Percentiles rank a stretch among this genome's conserved stretches.
phyloP scores from a whole-genome alignment of 805 yeast genomes.

The Metschnikowia gelsemii region DNA sequence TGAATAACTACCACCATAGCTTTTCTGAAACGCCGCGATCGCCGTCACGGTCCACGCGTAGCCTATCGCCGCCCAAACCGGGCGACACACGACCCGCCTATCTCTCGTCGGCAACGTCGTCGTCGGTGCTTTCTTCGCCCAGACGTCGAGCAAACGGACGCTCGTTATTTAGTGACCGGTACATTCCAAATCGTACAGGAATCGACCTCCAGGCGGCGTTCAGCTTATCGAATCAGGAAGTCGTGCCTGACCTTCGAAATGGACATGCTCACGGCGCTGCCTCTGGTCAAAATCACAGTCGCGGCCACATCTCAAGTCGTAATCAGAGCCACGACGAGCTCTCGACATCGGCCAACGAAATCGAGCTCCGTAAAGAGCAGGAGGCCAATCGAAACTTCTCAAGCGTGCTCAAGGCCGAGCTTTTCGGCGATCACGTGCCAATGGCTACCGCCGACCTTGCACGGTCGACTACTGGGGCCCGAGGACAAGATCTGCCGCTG shows the following conservation, averaged over 20 bases:
- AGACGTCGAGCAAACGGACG: slow-evolving; percentile 48
- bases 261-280: too few species aligned
- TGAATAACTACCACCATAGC: neutral
- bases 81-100: slow-evolving; percentile 24
- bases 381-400: slow-evolving; percentile 88
- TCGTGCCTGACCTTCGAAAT: slow-evolving; percentile 36
- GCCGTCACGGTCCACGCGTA: slow-evolving; percentile 42
- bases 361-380: slow-evolving; percentile 66
- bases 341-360: slow-evolving; percentile 54
- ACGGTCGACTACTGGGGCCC: too few species aligned
- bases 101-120: slow-evolving; percentile 31
- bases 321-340: slow-evolving; percentile 13
- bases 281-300: too few species aligned
- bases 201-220: slow-evolving; percentile 86
- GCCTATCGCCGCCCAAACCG: slow-evolving; percentile 38
- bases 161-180: slow-evolving; percentile 73
- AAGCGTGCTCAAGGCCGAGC: slow-evolving; percentile 80
- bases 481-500: too few species aligned
- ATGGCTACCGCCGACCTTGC: slow-evolving; percentile 39
- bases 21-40: slow-evolving; percentile 38
- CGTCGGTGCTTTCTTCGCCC: too few species aligned
- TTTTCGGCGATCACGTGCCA: slow-evolving; percentile 86
- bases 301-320: slow-evolving; percentile 18
- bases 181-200: slow-evolving; percentile 84
- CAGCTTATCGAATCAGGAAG: slow-evolving; percentile 49